Evolutionary conservation across 2,329 filamentous ascomycete species (phyloP).

Genomic region (Colletotrichum cereale): DNA sequence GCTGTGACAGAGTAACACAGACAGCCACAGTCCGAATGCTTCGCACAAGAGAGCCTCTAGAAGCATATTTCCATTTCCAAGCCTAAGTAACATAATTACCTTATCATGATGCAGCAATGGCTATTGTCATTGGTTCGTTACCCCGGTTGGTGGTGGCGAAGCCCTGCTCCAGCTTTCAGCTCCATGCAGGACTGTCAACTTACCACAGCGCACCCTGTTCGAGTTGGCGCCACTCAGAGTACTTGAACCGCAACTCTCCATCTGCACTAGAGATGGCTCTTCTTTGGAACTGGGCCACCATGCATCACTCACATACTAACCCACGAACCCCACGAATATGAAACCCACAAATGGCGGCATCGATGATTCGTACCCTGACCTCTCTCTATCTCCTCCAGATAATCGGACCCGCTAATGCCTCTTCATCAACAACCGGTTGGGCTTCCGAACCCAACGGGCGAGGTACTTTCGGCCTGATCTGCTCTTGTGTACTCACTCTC

Average conservation of each 20-base stretch:
- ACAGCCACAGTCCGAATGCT: not conserved
- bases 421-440: slow-evolving; percentile 10
- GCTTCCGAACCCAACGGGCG: slow-evolving; percentile 44
- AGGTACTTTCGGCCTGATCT: slow-evolving; percentile 48
- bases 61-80: not conserved
- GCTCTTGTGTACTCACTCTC: slow-evolving; percentile 50
- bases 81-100: not conserved
- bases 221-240: too few species aligned
- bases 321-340: not conserved
- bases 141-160: slow-evolving; percentile 28
- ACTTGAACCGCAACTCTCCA: not conserved
- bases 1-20: not conserved
- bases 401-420: not conserved
- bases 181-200: slow-evolving; percentile 18
- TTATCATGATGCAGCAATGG: slow-evolving; percentile 10
- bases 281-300: not conserved
- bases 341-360: not conserved
- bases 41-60: not conserved
- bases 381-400: not conserved
- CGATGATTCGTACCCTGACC: not conserved
- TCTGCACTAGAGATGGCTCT: too few species aligned
- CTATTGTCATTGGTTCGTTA: slow-evolving; percentile 14
- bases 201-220: not conserved
- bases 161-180: slow-evolving; percentile 30
- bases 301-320: not conserved